Conservation (phyloP, 139 green algal genomes). For the Nannochloris sp. region DNA sequence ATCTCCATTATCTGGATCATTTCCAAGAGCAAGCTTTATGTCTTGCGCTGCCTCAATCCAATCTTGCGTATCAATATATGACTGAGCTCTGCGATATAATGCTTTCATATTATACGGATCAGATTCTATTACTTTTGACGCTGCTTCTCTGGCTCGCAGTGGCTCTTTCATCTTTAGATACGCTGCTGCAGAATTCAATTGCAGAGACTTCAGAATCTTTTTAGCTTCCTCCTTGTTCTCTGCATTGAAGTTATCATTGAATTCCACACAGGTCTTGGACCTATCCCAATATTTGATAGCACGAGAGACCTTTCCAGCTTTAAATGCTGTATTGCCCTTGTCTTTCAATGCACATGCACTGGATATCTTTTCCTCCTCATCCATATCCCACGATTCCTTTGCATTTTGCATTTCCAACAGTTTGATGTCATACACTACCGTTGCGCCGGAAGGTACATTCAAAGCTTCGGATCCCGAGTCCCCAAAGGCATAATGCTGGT, state of each 20-base stretch:
- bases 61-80: constrained; percentile 44
- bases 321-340: constrained; percentile 82
- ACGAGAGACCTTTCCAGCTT: constrained; percentile 56
- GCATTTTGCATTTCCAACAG: constrained; percentile 57
- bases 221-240: constrained; percentile 40
- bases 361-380: constrained; percentile 70
- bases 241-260: constrained; percentile 48
- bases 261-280: constrained; percentile 25
- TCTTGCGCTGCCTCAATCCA: constrained; percentile 71
- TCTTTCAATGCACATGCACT: constrained; percentile 66
- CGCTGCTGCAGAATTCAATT: constrained; percentile 79
- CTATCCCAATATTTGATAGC: constrained; percentile 64
- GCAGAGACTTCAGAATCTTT: constrained; percentile 58
- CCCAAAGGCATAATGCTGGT: constrained; percentile 61
- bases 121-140: constrained; percentile 59
- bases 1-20: constrained; percentile 15
- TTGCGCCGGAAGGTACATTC: constrained; percentile 35
- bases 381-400: constrained; percentile 92
- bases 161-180: constrained; percentile 58
- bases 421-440: constrained; percentile 52
- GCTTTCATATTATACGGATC: constrained; percentile 88
- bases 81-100: constrained; percentile 82
- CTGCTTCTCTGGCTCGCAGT: constrained; percentile 10
- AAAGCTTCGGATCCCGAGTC: constrained; percentile 12
- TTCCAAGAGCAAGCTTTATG: constrained; percentile 39